These are phyloP conservation scores for Daldinia concentrica DNA, from an alignment of 495 filamentous ascomycete genomes.

Conservation along the genomic window DNA sequence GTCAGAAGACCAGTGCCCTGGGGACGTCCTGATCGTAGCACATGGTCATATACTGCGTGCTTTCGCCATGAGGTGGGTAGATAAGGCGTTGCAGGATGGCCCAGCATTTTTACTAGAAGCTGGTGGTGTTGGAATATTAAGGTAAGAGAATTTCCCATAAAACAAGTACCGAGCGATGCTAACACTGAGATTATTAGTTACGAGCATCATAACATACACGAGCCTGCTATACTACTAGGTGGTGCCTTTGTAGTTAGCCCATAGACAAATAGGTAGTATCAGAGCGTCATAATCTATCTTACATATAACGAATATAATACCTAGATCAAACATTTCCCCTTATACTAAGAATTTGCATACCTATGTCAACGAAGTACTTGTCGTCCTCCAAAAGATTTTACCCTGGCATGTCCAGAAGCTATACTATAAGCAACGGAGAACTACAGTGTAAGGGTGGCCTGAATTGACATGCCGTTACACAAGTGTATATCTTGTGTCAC, in stretches of 20 bases:
- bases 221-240: conserved; percentile 75
- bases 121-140: conserved; percentile 85
- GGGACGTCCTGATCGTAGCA: conserved; percentile 71
- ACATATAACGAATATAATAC: background rate
- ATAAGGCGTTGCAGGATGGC: conserved; percentile 71
- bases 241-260: conserved; percentile 67
- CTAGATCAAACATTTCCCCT: background rate
- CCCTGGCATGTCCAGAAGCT: background rate
- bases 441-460: no score
- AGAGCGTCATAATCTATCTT: background rate
- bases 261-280: background rate
- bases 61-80: conserved; percentile 89
- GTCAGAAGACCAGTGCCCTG: conserved; percentile 47
- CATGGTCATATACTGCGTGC: conserved; percentile 91
- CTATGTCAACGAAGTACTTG: background rate
- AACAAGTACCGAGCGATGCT: conserved; percentile 20
- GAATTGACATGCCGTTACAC: no score
- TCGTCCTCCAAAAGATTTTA: background rate
- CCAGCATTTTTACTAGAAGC: conserved; percentile 78
- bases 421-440: no score
- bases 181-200: conserved; percentile 56
- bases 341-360: background rate
- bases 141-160: conserved; percentile 49
- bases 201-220: conserved; percentile 70
- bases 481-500: no score